Evolutionary conservation across 495 filamentous ascomycete species (phyloP).

Genomic region (Daldinia concentrica): DNA sequence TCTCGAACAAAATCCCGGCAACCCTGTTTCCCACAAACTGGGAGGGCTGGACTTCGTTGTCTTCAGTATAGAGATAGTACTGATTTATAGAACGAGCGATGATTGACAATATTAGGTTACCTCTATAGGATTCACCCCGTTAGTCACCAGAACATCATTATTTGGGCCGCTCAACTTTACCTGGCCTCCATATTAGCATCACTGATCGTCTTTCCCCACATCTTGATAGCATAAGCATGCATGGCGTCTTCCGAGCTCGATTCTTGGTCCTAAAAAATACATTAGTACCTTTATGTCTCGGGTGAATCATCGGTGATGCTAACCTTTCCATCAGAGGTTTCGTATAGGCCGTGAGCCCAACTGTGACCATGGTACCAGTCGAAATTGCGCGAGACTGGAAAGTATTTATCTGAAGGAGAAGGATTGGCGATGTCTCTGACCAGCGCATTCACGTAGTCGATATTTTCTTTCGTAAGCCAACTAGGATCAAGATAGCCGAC

Average conservation of each 20-base stretch:
- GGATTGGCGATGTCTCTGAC: conserved; percentile 85
- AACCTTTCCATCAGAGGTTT: conserved; percentile 83
- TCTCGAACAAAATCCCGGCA: conserved; percentile 94
- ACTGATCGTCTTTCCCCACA: conserved; percentile 84
- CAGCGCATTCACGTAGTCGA: conserved; percentile 81
- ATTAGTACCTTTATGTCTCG: conserved; percentile 6
- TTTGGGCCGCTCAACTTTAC: conserved; percentile 35
- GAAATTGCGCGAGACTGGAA: conserved; percentile 86
- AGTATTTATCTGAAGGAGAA: conserved; percentile 71
- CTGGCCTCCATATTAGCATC: conserved; percentile 86
- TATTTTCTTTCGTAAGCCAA: conserved; percentile 75
- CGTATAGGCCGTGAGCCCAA: conserved; percentile 95
- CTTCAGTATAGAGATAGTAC: conserved; percentile 80
- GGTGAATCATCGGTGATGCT: neutral
- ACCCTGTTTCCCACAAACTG: conserved; percentile 86
- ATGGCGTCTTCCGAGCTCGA: conserved; percentile 90
- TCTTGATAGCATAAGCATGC: conserved; percentile 88
- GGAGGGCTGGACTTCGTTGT: conserved; percentile 79
- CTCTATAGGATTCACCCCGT: conserved; percentile 47
- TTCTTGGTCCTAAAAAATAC: conserved; percentile 71
- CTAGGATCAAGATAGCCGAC: conserved; percentile 80
- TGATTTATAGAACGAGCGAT: conserved; percentile 72
- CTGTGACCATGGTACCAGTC: conserved; percentile 97
- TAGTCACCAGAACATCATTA: neutral
- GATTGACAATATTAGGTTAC: conserved; percentile 84